Conservation (phyloP, 106 monocot species). For the Agapanthus africanus region DNA sequence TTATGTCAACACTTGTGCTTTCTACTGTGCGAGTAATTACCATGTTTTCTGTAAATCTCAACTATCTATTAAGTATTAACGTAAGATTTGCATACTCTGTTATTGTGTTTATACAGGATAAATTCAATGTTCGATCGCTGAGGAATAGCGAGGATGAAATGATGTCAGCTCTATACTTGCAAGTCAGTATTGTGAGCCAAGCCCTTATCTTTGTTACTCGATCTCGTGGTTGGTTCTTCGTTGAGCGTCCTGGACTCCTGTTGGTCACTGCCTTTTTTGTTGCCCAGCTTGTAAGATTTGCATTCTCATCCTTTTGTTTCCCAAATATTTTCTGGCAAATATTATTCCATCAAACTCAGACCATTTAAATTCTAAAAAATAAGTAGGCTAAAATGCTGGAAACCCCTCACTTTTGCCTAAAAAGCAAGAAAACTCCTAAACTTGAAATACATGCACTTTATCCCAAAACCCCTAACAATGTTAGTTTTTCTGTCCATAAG, state of each 20-base stretch:
- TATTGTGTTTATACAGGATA: constrained; percentile 37
- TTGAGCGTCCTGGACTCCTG: constrained; percentile 79
- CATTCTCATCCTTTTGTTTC: background rate
- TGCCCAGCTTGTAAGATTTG: constrained; percentile 71
- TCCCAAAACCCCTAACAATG: too few relatives aligned
- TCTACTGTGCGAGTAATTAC: too few relatives aligned
- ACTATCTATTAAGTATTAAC: background rate
- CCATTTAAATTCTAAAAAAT: background rate
- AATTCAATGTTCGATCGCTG: constrained; percentile 63
- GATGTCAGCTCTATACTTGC: constrained; percentile 86
- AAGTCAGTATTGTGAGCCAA: constrained; percentile 96
- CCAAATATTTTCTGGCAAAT: background rate
- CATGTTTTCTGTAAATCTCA: background rate
- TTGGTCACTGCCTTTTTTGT: constrained; percentile 56
- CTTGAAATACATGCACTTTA: too few relatives aligned
- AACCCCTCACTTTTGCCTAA: too few relatives aligned
- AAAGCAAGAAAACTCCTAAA: too few relatives aligned
- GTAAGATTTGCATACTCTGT: background rate
- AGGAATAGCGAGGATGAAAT: constrained; percentile 52
- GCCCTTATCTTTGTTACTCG: constrained; percentile 92
- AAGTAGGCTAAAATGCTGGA: too few relatives aligned
- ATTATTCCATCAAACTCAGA: background rate
- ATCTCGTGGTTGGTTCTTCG: constrained; percentile 78
- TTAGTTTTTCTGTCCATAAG: too few relatives aligned
- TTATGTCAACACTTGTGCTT: background rate